Evolutionary conservation across 1,139 yeast genomes (phyloP).

Genomic region (Candida sanyaensis): DNA sequence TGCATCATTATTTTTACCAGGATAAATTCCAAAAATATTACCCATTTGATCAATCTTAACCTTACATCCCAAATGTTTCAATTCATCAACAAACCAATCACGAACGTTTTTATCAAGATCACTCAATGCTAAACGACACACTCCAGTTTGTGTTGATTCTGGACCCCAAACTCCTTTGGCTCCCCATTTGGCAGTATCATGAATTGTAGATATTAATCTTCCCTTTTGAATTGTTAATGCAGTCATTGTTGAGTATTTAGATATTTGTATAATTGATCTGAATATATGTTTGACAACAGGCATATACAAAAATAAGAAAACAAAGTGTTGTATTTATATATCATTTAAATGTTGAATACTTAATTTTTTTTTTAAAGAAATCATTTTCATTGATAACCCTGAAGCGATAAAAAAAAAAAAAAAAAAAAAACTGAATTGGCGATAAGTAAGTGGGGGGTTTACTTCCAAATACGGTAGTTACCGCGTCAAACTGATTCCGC

Average conservation of each 20-base stretch:
- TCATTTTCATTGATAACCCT: too few species aligned
- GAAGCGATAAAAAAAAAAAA: too few species aligned
- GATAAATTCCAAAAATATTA: constrained; percentile 63
- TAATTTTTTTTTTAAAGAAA: too few species aligned
- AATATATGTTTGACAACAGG: neutral
- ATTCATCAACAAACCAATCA: constrained; percentile 64
- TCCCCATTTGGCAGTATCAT: constrained; percentile 63
- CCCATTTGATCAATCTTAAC: constrained; percentile 64
- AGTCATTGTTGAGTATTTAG: neutral
- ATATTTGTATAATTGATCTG: neutral
- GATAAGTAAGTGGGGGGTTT: too few species aligned
- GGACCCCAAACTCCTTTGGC: constrained; percentile 65
- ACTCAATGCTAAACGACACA: constrained; percentile 59
- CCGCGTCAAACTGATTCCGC: too few species aligned
- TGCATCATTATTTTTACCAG: constrained; percentile 50
- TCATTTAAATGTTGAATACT: too few species aligned
- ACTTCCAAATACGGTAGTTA: too few species aligned
- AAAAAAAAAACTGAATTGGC: too few species aligned
- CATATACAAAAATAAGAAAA: neutral
- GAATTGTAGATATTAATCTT: constrained; percentile 47
- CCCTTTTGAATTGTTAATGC: constrained; percentile 12
- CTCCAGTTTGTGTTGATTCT: constrained; percentile 58
- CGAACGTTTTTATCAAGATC: constrained; percentile 67
- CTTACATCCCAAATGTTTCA: constrained; percentile 54
- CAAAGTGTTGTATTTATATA: too few species aligned